Evolutionary conservation across 2,329 filamentous ascomycete genomes (phyloP), one percentile per base, ranked within the genome.

Genomic region (Endoconidiophora polonica): DNA sequence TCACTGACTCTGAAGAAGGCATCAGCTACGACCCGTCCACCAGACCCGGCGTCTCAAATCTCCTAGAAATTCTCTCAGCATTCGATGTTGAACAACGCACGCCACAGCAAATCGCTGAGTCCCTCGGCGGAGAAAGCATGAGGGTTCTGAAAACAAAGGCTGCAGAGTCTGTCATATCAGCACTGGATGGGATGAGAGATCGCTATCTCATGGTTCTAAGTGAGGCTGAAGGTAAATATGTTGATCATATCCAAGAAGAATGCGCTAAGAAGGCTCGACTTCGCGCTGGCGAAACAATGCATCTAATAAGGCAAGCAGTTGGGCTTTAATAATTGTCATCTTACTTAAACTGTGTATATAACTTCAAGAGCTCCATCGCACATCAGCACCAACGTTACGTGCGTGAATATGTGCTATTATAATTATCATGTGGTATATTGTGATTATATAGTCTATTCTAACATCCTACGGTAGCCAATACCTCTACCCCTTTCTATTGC

Each of bases 11-110:
- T 0, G 56, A 64, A 0, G 71, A 74, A 2, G 64, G 65, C 1
- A 76, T 95, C 39, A 78, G 77, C 1, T 95, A 91, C 61, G 80
- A 94, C 55, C 79, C 78, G 0, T 59, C 62, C 0, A 59, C 57
- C 0, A 72, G 91, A 22, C 90, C 90, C 0, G 91, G 87, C 0
- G 83, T 98, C 3, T 80, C 88, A 9, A 98, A 96, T 61, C 69
- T 98, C 10, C 65, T 98, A 1, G 78, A 86, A 52, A 75, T 98
- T 14, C 66, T 90, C n/a, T 79, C 78, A 22, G 76, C 85, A 54
- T 77, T 90, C 57, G 74, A 80, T 49, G 56, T 61, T 3, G 57
- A 62, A 23, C 58, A 59, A 2, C 64, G 68, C 46, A 66, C 59
- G 10, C 63, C 68, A 1, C 55, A 58, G 42, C 60, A 69, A 40